Percentiles rank a stretch among this genome's conserved stretches.
These are phyloP conservation scores for Chlamydomonas eustigma DNA, from an alignment of 139 green algal genomes.

Conservation along the genomic window DNA sequence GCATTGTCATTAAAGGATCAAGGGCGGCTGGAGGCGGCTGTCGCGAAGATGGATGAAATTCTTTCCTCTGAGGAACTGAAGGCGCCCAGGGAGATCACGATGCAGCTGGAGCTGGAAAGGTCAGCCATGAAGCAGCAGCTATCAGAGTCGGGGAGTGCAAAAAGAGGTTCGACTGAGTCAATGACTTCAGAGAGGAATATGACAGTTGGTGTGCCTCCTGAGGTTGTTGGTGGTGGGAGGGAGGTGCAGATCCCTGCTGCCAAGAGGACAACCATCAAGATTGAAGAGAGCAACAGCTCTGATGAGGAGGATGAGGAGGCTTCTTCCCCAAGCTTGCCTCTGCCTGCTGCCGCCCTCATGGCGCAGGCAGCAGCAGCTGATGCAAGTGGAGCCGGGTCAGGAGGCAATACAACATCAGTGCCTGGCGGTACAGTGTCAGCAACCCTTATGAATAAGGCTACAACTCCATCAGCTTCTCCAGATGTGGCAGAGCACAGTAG, in stretches of 20 bases:
- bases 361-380: background rate
- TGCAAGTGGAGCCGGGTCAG: background rate
- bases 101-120: background rate
- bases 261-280: background rate
- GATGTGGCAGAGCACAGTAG: too few species aligned
- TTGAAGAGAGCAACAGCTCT: conserved; percentile 2
- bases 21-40: conserved; percentile 1
- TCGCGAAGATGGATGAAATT: background rate
- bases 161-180: background rate
- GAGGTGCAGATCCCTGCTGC: background rate
- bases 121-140: background rate
- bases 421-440: too few species aligned
- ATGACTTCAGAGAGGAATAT: background rate
- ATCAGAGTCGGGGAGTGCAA: too few species aligned
- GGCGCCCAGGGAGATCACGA: background rate
- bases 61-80: background rate
- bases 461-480: too few species aligned
- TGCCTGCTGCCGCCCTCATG: background rate
- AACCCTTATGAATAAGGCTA: too few species aligned
- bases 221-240: too few species aligned
- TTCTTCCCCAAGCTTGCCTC: background rate
- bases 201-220: background rate
- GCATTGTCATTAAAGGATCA: background rate
- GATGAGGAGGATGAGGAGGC: conserved; percentile 4
- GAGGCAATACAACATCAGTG: background rate